Percentiles rank a stretch among this genome's conserved stretches.
Conservation (phyloP, 75 land plant species). For the Larix kaempferi region DNA sequence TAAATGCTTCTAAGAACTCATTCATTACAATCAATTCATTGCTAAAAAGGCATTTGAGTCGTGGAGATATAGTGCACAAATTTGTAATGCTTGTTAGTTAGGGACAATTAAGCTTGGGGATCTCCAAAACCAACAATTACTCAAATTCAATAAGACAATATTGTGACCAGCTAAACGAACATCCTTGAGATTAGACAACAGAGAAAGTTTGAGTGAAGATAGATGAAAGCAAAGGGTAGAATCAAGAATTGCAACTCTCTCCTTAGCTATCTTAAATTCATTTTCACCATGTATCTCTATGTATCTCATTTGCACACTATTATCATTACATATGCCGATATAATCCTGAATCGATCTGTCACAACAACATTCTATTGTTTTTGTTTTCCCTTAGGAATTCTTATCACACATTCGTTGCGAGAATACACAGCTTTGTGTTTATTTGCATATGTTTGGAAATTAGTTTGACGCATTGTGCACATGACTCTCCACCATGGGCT, state of each 20-base stretch:
- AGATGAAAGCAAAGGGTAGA: conserved; percentile 56
- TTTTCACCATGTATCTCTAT: too few species aligned
- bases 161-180: conserved; percentile 70
- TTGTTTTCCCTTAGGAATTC: too few species aligned
- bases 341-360: too few species aligned
- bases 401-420: too few species aligned
- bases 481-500: too few species aligned
- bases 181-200: conserved; percentile 87
- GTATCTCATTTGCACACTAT: conserved; percentile 1
- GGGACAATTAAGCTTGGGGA: conserved; percentile 80
- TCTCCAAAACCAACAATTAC: conserved; percentile 83
- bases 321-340: not conserved
- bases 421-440: too few species aligned
- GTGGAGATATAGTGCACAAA: conserved; percentile 57
- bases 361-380: too few species aligned
- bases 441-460: too few species aligned
- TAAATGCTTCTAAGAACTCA: too few species aligned
- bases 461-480: too few species aligned
- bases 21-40: too few species aligned
- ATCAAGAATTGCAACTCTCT: conserved; percentile 52
- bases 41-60: conserved; percentile 82
- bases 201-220: conserved; percentile 74
- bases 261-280: conserved; percentile 5
- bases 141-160: conserved; percentile 72
- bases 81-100: conserved; percentile 45